These are phyloP conservation scores for Ogataea hybrid DNA, from an alignment of 1,139 yeast genomes.

Conservation along the genomic window DNA sequence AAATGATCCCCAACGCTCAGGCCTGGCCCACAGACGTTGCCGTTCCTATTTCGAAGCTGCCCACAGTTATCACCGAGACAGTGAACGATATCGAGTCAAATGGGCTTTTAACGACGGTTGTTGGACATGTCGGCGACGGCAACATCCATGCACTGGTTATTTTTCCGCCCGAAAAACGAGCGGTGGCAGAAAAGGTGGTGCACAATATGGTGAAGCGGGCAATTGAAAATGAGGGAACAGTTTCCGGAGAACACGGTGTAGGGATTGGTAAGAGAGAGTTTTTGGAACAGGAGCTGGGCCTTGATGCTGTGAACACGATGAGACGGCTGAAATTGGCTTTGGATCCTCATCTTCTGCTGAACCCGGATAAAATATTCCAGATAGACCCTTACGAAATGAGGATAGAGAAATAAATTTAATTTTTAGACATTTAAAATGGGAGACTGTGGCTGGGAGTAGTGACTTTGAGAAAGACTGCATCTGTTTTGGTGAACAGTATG, in stretches of 20 bases:
- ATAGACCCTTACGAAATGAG: constrained; percentile 41
- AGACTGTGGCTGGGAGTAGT: background rate
- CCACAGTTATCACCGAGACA: constrained; percentile 47
- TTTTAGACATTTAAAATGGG: constrained; percentile 11
- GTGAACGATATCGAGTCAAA: constrained; percentile 43
- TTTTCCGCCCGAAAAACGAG: constrained; percentile 39
- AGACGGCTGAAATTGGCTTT: constrained; percentile 41
- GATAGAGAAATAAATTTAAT: background rate
- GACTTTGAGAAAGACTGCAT: too few relatives aligned
- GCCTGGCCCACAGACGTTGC: constrained; percentile 58
- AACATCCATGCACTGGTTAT: constrained; percentile 51
- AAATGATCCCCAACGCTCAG: constrained; percentile 43
- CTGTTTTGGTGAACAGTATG: too few relatives aligned
- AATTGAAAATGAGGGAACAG: constrained; percentile 43
- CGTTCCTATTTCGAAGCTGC: constrained; percentile 47
- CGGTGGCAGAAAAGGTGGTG: constrained; percentile 35
- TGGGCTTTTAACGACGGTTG: constrained; percentile 47
- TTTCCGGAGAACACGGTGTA: constrained; percentile 51
- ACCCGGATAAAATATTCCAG: constrained; percentile 45
- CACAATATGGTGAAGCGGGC: constrained; percentile 50
- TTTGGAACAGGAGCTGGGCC: constrained; percentile 41
- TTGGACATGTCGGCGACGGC: constrained; percentile 59
- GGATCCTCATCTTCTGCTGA: constrained; percentile 43
- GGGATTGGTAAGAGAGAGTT: constrained; percentile 47
- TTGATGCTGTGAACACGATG: constrained; percentile 42